Evolutionary conservation across 1,139 yeast genomes (phyloP), one percentile per base, ranked within the genome.

Genomic region (Hemisphaericaspora subhashii): DNA sequence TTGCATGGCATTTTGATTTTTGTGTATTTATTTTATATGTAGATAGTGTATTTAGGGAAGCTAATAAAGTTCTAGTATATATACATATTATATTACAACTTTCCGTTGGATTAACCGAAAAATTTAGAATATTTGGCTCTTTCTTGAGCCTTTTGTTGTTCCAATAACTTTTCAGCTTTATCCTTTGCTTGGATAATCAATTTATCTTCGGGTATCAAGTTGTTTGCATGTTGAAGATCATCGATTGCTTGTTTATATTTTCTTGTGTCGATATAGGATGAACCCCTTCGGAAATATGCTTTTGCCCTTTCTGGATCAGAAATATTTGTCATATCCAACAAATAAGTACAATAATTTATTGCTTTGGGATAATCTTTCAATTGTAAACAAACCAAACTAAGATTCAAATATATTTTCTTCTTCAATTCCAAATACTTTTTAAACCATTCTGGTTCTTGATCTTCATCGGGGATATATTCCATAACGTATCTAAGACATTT

Each of bases 401-500:
- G 47, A 51, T 85, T 85, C 46, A 83, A 63, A 49, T 78, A 83
- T 1, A 83, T 42, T 44, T 81, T 81, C 58, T 72, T 78, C 57
- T 83, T 84, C 52, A 83, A 57, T 0, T 69, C 76, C 29, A 63
- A 51, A 51, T 81, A 85, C 48, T 76, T 74, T 2, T 46, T 46
- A 48, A 60, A 72, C 63, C 74, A 67, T 26, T 75, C 77, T 7
- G 79, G 74, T 45, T 82, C 83, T 28, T 81, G 77, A 34, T 82
- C 89, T 27, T 63, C 63, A 51, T 84, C 94, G 0, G 94, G 94
- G 13, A 81, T 68, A 48, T 73, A 78, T 55, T 83, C 92, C 70
- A 81, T 80, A 22, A 82, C 74, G 49, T 84, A 85, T 41, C 87
- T 64, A 38, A 83, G 58, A 15, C 87, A 70, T 55, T 85, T 85